Percentiles rank a stretch among this genome's conserved stretches.
phyloP scores from a whole-genome alignment of 495 filamentous ascomycete genomes.

The Penicillium atrosanguineum region DNA sequence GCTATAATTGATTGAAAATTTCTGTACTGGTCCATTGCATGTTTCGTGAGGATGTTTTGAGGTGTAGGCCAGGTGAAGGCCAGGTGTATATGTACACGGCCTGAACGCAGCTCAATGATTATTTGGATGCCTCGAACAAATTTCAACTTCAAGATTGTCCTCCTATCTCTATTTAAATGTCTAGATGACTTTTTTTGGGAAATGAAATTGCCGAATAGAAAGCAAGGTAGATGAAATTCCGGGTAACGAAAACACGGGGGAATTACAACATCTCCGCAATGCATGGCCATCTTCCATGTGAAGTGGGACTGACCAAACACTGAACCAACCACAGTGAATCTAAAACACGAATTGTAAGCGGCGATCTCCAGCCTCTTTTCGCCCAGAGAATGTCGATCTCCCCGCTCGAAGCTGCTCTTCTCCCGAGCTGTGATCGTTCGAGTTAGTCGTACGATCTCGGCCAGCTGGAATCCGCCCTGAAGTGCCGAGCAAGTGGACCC shows the following conservation, averaged over 20 bases:
- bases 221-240: not conserved
- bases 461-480: conserved; percentile 7
- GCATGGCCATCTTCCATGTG: conserved; percentile 6
- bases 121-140: no score
- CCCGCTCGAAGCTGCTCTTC: not conserved
- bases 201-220: no score
- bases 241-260: not conserved
- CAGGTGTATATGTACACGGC: no score
- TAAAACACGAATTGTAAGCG: conserved; percentile 2
- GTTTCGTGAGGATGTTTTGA: no score
- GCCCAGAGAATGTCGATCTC: conserved; percentile 3
- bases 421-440: conserved; percentile 4
- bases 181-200: no score
- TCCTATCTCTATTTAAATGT: no score
- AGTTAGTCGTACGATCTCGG: conserved; percentile 22
- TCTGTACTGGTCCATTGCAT: no score
- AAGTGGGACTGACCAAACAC: conserved; percentile 2
- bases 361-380: conserved; percentile 6
- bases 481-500: conserved; percentile 9
- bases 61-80: no score
- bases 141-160: no score
- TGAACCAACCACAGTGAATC: conserved; percentile 5
- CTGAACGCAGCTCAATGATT: no score
- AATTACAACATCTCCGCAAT: not conserved
- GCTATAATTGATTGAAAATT: no score